A percentile compares a stretch with the other conserved stretches of the same genome.
phyloP scores from a whole-genome alignment of 116 monocot genomes.

The Posidonia oceanica region DNA sequence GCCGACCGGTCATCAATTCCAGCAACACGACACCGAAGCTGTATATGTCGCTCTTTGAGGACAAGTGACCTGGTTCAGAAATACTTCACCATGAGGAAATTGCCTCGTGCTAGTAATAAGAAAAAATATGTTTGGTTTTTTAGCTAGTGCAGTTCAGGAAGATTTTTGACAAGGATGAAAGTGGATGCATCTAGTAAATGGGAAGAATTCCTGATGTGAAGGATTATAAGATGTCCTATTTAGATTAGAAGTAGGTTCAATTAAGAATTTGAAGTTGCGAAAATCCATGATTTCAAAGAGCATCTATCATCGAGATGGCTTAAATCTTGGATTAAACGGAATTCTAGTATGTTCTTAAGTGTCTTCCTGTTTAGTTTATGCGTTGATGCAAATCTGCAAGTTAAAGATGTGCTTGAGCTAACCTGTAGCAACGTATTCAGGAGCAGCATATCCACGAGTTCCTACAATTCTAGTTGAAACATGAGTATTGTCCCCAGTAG shows the following conservation, averaged over 20 bases:
- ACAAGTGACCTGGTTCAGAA: slow-evolving; percentile 42
- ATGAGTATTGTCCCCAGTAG: slow-evolving; percentile 54
- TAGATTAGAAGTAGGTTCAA: too few relatives aligned
- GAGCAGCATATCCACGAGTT: slow-evolving; percentile 61
- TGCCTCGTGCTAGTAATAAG: neutral
- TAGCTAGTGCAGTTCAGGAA: too few relatives aligned
- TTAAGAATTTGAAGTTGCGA: too few relatives aligned
- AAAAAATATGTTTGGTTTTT: neutral
- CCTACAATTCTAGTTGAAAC: slow-evolving; percentile 57
- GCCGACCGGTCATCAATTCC: slow-evolving; percentile 46
- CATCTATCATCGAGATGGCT: neutral
- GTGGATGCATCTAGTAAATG: too few relatives aligned
- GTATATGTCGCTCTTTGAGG: slow-evolving; percentile 53
- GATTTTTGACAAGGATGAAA: too few relatives aligned
- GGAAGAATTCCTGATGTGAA: too few relatives aligned
- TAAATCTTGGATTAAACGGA: neutral
- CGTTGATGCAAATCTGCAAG: neutral
- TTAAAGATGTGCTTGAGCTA: neutral
- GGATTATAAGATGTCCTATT: too few relatives aligned
- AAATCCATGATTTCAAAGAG: too few relatives aligned
- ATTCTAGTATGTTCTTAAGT: too few relatives aligned
- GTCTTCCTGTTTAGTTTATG: neutral
- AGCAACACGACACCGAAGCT: slow-evolving; percentile 65
- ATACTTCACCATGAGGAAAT: neutral
- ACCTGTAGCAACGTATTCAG: slow-evolving; percentile 70